Evolutionary conservation across 331 rosid genomes (phyloP).

Genomic region (Acacia pycnantha): DNA sequence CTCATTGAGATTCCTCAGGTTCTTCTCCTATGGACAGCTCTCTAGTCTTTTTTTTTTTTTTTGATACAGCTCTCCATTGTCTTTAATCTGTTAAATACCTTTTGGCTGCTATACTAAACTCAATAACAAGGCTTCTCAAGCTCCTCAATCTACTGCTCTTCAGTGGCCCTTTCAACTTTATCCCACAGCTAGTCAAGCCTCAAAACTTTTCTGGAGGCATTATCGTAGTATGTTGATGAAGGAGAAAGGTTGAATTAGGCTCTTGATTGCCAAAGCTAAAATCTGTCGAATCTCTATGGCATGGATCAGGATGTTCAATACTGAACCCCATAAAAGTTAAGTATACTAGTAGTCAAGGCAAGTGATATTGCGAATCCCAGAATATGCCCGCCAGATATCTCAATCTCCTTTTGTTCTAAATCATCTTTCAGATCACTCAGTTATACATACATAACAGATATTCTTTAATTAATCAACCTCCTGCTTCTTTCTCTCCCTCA

Average conservation of each 20-base stretch:
- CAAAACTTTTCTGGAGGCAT: slow-evolving; percentile 1
- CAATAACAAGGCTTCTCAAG: not conserved
- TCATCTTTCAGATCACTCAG: not conserved
- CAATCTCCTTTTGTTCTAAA: not conserved
- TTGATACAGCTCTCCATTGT: not conserved
- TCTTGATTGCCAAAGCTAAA: not conserved
- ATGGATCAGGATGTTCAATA: not conserved
- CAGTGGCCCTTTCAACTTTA: not conserved
- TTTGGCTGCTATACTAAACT: not conserved
- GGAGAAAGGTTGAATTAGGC: not conserved
- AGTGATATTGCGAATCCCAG: not conserved
- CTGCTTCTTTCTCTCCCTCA: not conserved
- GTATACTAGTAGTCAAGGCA: not conserved
- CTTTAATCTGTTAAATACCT: not conserved
- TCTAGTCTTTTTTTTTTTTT: not conserved
- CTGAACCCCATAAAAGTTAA: not conserved
- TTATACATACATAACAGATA: not conserved
- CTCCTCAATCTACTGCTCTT: not conserved
- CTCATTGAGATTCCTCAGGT: not conserved
- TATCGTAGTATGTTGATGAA: not conserved
- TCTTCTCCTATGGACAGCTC: not conserved
- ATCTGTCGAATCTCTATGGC: not conserved
- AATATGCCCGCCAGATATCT: not conserved
- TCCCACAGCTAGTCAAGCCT: not conserved
- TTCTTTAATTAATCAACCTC: not conserved